Evolutionary conservation across 192 early-diverging fungal species (phyloP), one percentile per base, ranked within the genome.

Genomic region (Coemansia sp.): DNA sequence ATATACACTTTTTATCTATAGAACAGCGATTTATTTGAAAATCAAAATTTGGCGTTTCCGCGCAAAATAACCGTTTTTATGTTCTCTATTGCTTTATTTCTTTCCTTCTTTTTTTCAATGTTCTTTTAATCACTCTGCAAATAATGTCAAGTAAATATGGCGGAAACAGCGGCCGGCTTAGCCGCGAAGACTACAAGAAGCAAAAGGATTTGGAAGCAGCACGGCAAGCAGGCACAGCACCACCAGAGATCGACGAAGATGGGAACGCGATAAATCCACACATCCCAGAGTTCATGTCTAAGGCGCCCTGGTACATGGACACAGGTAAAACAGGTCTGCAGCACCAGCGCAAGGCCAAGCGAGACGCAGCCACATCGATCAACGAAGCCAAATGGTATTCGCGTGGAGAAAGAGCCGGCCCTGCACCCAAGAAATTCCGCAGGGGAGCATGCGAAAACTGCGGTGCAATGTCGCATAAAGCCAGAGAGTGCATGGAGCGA

Each of bases 381-480:
- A 28, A 34, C 18, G 60, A 67, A 7, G 45, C 61, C 28, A 52
- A 57, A 12, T 81, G 78, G 72, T 81, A 81, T 52, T 20, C 48
- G 48, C 77, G 77, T 18, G 77, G 77, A 2, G 37, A 43, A 29
- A 53, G 52, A 1, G 58, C 87, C 58, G 94, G 92, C 10, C 86
- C 86, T 13, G 92, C 94, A 9, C 86, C 94, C 3, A 95, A 90
- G 37, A 97, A 95, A 81, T 98, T 88, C 76, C 84, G 94, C 56
- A 95, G 93, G 52, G 96, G 96, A 0, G 95, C 95, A 8, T 99
- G 97, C 67, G 92, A 94, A 45, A 99, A 99, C 79, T 99, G 96
- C 75, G 97, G 97, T 18, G 95, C 95, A n/a, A 82, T 88, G 82
- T 88, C 93, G 29, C 97, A 99, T 74, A 95, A 93, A 63, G 91